A percentile compares a stretch with the other conserved stretches of the same genome.
These are phyloP conservation scores for Neurospora sp. DNA, from an alignment of 495 filamentous ascomycete genomes.

Conservation along the genomic window DNA sequence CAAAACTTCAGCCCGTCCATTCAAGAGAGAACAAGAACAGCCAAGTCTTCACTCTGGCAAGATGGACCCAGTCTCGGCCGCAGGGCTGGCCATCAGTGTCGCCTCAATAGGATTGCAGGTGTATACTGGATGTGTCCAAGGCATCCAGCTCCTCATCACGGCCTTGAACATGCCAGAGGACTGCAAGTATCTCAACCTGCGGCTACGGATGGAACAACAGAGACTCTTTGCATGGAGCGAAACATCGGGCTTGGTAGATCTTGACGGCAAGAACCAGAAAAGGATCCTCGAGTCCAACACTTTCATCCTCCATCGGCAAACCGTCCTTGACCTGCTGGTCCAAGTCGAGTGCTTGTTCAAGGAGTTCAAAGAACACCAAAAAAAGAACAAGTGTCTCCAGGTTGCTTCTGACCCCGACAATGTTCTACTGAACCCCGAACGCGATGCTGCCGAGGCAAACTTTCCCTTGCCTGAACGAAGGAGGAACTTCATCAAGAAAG, in stretches of 20 bases:
- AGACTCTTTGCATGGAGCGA: conserved; percentile 38
- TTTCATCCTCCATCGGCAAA: conserved; percentile 33
- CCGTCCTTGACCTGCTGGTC: conserved; percentile 32
- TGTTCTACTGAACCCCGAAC: conserved; percentile 23
- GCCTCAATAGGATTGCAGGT: conserved; percentile 31
- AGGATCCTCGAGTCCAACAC: conserved; percentile 32
- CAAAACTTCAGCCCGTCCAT: neutral
- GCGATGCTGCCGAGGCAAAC: conserved; percentile 26
- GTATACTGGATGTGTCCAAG: conserved; percentile 32
- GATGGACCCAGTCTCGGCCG: conserved; percentile 32
- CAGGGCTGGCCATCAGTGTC: conserved; percentile 31
- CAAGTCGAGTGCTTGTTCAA: conserved; percentile 35
- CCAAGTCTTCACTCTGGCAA: neutral
- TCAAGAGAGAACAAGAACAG: neutral
- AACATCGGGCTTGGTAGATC: conserved; percentile 31
- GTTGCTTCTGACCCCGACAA: conserved; percentile 17
- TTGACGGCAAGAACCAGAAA: conserved; percentile 20
- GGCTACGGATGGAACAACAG: conserved; percentile 36
- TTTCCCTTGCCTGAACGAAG: conserved; percentile 23
- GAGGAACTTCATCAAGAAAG: conserved; percentile 30
- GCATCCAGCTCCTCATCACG: conserved; percentile 34
- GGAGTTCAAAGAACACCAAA: conserved; percentile 32
- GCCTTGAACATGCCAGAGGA: conserved; percentile 32
- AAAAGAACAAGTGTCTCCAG: conserved; percentile 22
- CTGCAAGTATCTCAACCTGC: conserved; percentile 31